Conservation (phyloP, 305 asterid genomes). For the Solanum aculeatissimum region DNA sequence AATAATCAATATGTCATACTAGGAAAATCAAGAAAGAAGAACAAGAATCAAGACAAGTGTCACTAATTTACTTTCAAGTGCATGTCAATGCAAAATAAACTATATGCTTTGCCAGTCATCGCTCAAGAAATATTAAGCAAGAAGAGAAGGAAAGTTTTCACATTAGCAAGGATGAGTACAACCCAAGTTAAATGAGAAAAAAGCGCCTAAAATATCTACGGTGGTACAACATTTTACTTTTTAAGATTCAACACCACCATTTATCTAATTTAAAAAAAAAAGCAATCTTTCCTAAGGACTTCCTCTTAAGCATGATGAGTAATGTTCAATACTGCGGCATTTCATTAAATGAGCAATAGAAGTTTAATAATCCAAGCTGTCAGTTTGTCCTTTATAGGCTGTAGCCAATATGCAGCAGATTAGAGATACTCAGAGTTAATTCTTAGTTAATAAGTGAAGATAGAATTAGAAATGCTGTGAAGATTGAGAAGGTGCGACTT, state of each 20-base stretch:
- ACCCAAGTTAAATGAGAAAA: background rate
- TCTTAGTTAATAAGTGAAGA: background rate
- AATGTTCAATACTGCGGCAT: background rate
- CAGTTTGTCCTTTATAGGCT: background rate
- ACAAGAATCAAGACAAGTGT: background rate
- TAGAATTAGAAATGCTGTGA: background rate
- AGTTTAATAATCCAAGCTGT: background rate
- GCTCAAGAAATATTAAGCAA: background rate
- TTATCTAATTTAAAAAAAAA: too few relatives aligned
- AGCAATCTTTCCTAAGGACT: background rate
- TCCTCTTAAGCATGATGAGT: background rate
- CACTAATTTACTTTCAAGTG: background rate
- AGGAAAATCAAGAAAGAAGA: background rate
- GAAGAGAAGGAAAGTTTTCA: background rate
- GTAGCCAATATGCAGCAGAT: background rate
- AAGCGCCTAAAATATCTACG: background rate
- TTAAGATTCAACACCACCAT: background rate
- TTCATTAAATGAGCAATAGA: background rate
- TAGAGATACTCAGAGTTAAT: background rate
- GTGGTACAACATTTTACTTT: background rate
- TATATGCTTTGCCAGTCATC: background rate
- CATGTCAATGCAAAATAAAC: background rate
- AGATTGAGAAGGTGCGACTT: background rate
- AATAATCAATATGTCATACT: background rate
- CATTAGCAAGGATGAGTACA: background rate